Conservation (phyloP, 495 filamentous ascomycete genomes). For the Baudoinia panamericana region DNA sequence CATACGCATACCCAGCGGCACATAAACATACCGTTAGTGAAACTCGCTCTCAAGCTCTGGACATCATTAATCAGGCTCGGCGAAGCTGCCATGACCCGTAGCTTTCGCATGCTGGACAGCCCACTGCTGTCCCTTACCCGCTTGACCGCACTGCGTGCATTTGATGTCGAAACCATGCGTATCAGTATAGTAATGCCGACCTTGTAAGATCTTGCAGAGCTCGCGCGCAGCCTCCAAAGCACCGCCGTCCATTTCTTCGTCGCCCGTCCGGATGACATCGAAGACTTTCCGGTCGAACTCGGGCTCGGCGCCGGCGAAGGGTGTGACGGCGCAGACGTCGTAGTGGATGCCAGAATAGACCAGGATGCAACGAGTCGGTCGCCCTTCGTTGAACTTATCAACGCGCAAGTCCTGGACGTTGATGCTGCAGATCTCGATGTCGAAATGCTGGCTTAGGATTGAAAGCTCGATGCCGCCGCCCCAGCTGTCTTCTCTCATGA, state of each 20-base stretch:
- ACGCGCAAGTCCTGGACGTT: conserved; percentile 57
- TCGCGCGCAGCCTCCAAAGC: conserved; percentile 56
- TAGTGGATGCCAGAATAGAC: conserved; percentile 95
- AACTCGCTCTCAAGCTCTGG: no score
- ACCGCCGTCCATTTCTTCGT: conserved; percentile 41
- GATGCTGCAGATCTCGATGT: conserved; percentile 74
- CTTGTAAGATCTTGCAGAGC: conserved; percentile 56
- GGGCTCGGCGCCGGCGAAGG: conserved; percentile 41
- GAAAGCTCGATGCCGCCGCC: conserved; percentile 83
- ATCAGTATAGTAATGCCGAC: conserved; percentile 80
- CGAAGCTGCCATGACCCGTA: conserved; percentile 57
- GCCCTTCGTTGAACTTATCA: conserved; percentile 73
- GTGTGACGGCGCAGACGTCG: conserved; percentile 39
- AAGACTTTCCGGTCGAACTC: conserved; percentile 73
- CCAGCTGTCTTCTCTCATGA: conserved; percentile 70
- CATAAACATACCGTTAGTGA: no score
- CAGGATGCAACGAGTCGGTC: conserved; percentile 57
- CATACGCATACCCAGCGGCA: no score
- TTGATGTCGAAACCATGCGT: conserved; percentile 69
- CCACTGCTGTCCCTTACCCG: conserved; percentile 60
- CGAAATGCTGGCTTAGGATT: conserved; percentile 74
- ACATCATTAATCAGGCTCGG: conserved; percentile 3
- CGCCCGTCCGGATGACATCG: conserved; percentile 32
- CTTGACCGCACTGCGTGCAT: conserved; percentile 63
- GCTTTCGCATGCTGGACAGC: conserved; percentile 53